phyloP scores from a whole-genome alignment of 23 red algal species.

The Gracilaria caudata region DNA sequence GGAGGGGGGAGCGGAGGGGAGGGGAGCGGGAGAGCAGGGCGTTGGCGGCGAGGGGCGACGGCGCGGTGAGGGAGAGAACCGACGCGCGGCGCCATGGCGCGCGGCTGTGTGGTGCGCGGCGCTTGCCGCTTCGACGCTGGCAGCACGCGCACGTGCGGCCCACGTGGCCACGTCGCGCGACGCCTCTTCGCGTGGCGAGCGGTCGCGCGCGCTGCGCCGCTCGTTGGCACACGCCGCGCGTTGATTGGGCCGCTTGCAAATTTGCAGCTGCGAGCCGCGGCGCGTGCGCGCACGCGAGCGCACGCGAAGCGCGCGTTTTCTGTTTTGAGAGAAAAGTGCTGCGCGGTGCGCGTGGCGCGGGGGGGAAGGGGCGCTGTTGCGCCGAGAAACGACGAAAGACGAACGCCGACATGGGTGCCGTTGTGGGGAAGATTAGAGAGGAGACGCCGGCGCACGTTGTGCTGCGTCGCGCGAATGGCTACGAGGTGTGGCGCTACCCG shows the following conservation, averaged over 20 bases:
- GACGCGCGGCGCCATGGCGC: background rate
- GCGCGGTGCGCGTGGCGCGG: background rate
- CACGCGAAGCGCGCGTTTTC: too few species aligned
- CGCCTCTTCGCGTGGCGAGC: background rate
- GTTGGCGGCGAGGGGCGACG: background rate
- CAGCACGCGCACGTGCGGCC: constrained; percentile 8
- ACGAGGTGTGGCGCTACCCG: constrained; percentile 84
- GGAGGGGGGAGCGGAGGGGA: constrained; percentile 2
- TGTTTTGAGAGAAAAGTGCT: too few species aligned
- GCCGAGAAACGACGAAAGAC: too few species aligned
- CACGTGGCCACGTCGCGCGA: background rate
- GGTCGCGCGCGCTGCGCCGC: background rate
- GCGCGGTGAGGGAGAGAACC: background rate
- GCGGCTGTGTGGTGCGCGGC: background rate
- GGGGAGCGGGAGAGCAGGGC: background rate
- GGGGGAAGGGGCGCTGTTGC: background rate
- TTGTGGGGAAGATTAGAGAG: constrained; percentile 78
- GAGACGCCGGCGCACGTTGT: constrained; percentile 84
- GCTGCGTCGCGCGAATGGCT: constrained; percentile 49
- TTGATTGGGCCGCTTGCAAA: constrained; percentile 2
- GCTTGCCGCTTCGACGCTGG: background rate
- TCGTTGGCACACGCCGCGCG: background rate
- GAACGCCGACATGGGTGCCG: constrained; percentile 16
- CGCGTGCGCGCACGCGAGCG: background rate
- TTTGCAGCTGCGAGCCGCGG: background rate